Evolutionary conservation across 2,329 filamentous ascomycete species (phyloP).

Genomic region (Pyrenophora teres): DNA sequence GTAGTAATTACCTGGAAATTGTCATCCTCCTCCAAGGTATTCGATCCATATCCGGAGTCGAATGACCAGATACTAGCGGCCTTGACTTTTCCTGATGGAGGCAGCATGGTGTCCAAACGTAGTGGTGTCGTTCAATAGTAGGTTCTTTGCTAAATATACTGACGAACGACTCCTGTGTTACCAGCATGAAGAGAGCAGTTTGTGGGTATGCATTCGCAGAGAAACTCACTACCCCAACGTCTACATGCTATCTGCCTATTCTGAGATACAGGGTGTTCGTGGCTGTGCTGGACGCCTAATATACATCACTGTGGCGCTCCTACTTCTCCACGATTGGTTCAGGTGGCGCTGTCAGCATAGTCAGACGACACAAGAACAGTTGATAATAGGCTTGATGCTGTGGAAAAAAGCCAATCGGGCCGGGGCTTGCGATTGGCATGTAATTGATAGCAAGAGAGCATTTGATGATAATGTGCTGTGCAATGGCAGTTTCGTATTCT

Average conservation of each 20-base stretch:
- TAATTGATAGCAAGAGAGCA: too few relatives aligned
- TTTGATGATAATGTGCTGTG: too few relatives aligned
- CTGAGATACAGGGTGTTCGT: conserved; percentile 32
- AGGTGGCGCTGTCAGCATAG: too few relatives aligned
- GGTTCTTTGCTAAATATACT: neutral
- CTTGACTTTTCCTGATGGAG: conserved; percentile 26
- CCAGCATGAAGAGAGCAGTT: neutral
- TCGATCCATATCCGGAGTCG: conserved; percentile 43
- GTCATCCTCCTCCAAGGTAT: conserved; percentile 23
- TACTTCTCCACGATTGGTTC: conserved; percentile 14
- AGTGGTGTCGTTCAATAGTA: neutral
- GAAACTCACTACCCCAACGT: neutral
- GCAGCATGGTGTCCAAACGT: conserved; percentile 26
- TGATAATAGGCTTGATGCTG: too few relatives aligned
- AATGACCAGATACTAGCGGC: conserved; percentile 39
- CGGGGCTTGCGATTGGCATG: too few relatives aligned
- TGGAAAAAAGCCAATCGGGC: too few relatives aligned
- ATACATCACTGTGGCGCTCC: conserved; percentile 18
- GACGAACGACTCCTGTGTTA: neutral
- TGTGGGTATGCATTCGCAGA: conserved; percentile 7
- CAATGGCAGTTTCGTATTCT: too few relatives aligned
- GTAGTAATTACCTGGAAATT: conserved; percentile 4
- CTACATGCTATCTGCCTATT: conserved; percentile 6
- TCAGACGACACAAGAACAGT: too few relatives aligned
- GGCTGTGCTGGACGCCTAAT: conserved; percentile 25